Evolutionary conservation across 1,284 basidiomycete species (phyloP).

Genomic region (Cutaneotrichosporon sp.): DNA sequence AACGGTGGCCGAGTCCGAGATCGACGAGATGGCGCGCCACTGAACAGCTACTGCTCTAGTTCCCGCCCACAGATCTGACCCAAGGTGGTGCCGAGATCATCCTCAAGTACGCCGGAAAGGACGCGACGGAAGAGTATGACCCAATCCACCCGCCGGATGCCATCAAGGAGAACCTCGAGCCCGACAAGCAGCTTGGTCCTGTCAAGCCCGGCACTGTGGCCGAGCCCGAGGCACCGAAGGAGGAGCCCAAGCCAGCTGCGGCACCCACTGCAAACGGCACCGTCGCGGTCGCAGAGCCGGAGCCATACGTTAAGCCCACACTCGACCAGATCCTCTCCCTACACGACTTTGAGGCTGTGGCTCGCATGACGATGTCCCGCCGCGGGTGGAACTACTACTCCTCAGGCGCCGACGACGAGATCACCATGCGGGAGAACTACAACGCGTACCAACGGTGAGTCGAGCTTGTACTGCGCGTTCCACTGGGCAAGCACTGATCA

Average conservation of each 20-base stretch:
- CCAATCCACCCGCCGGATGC: slow-evolving; percentile 84
- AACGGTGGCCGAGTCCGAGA: too few species aligned
- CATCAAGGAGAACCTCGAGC: slow-evolving; percentile 67
- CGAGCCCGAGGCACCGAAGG: slow-evolving; percentile 15
- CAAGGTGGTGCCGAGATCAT: slow-evolving; percentile 61
- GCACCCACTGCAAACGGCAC: slow-evolving; percentile 50
- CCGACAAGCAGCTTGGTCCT: slow-evolving; percentile 54
- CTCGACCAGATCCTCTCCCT: slow-evolving; percentile 75
- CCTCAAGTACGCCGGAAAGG: slow-evolving; percentile 67
- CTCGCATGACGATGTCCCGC: slow-evolving; percentile 64
- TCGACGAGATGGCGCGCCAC: too few species aligned
- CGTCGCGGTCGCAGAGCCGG: slow-evolving; percentile 1
- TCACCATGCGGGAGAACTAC: slow-evolving; percentile 55
- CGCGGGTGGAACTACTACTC: slow-evolving; percentile 88
- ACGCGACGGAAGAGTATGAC: slow-evolving; percentile 75
- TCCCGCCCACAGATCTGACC: too few species aligned
- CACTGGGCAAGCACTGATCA: slow-evolving; percentile 47
- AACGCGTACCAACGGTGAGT: neutral
- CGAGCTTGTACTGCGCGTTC: too few species aligned
- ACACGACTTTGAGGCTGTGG: slow-evolving; percentile 87
- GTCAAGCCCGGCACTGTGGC: slow-evolving; percentile 59
- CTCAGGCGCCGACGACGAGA: slow-evolving; percentile 81
- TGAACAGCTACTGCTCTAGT: too few species aligned
- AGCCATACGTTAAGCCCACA: slow-evolving; percentile 54
- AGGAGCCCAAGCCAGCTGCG: slow-evolving; percentile 20